Conservation (phyloP, 2,329 filamentous ascomycete species). For the Erysiphe pulchra region DNA sequence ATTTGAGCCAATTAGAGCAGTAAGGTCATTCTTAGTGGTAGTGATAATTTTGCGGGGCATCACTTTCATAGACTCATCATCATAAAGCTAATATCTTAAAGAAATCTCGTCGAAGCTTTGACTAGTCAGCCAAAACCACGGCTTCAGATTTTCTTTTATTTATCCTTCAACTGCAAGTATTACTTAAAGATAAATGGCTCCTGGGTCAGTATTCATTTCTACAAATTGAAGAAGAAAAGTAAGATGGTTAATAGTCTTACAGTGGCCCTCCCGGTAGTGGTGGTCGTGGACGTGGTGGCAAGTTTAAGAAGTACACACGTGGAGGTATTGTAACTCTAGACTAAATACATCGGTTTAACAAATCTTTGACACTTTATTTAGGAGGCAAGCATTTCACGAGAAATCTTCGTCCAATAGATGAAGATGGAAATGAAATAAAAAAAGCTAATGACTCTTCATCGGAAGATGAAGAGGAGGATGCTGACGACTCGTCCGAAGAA, state of each 20-base stretch:
- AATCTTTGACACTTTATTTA: conserved; percentile 14
- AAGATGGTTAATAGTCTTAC: conserved; percentile 1
- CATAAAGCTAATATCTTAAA: too few relatives aligned
- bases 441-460: conserved; percentile 28
- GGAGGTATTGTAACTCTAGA: conserved; percentile 35
- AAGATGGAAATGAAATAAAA: conserved; percentile 74
- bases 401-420: conserved; percentile 66
- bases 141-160: too few relatives aligned
- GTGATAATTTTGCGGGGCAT: too few relatives aligned
- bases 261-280: conserved; percentile 13
- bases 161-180: too few relatives aligned
- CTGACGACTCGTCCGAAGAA: conserved; percentile 22
- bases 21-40: too few relatives aligned
- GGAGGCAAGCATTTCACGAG: conserved; percentile 91
- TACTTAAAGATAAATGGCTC: neutral
- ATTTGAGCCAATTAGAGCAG: too few relatives aligned
- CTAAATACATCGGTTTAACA: conserved; percentile 1
- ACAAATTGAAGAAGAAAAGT: neutral
- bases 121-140: too few relatives aligned
- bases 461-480: conserved; percentile 23
- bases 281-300: conserved; percentile 52
- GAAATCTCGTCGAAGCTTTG: too few relatives aligned
- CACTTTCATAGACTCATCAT: too few relatives aligned
- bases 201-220: neutral
- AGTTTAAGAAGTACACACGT: conserved; percentile 80